Conservation (phyloP, 768 basidiomycete genomes). For the Pleurotus giganteus region DNA sequence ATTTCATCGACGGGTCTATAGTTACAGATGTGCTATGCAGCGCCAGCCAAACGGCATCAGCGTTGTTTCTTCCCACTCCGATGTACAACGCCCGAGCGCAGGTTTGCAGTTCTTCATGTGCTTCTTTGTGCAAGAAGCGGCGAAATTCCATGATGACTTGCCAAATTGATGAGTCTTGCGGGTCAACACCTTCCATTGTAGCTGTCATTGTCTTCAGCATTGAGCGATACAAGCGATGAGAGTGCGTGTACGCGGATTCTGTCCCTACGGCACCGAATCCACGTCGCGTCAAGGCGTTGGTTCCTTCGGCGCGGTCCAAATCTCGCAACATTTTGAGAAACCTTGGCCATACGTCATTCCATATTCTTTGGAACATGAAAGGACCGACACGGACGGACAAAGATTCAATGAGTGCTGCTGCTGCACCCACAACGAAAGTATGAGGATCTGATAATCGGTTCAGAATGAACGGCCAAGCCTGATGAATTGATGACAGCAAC, state of each 20-base stretch:
- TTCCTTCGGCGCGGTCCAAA: slow-evolving; percentile 61
- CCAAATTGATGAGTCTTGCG: slow-evolving; percentile 75
- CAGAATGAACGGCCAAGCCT: slow-evolving; percentile 92
- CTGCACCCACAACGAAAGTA: slow-evolving; percentile 76
- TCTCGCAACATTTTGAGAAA: slow-evolving; percentile 60
- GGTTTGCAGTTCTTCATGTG: slow-evolving; percentile 73
- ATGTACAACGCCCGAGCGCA: slow-evolving; percentile 65
- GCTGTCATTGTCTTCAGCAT: slow-evolving; percentile 72
- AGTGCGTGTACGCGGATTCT: slow-evolving; percentile 75
- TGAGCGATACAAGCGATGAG: slow-evolving; percentile 78
- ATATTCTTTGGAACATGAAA: slow-evolving; percentile 82
- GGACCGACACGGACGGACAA: slow-evolving; percentile 70
- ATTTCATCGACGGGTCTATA: slow-evolving; percentile 40
- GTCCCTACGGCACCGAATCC: slow-evolving; percentile 51
- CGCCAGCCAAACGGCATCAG: slow-evolving; percentile 84
- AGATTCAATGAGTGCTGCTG: slow-evolving; percentile 69
- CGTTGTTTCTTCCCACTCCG: slow-evolving; percentile 58
- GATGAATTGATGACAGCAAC: slow-evolving; percentile 81
- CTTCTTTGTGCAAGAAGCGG: slow-evolving; percentile 65
- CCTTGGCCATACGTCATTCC: slow-evolving; percentile 93
- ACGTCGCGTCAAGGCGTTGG: slow-evolving; percentile 64
- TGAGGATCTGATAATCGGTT: slow-evolving; percentile 76
- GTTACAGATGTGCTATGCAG: slow-evolving; percentile 53
- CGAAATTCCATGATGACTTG: slow-evolving; percentile 75
- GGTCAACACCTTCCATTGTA: slow-evolving; percentile 62